Evolutionary conservation across 352 stramenopile genomes (phyloP), one percentile per base, ranked within the genome.

Genomic region (Peronospora belbahrii): DNA sequence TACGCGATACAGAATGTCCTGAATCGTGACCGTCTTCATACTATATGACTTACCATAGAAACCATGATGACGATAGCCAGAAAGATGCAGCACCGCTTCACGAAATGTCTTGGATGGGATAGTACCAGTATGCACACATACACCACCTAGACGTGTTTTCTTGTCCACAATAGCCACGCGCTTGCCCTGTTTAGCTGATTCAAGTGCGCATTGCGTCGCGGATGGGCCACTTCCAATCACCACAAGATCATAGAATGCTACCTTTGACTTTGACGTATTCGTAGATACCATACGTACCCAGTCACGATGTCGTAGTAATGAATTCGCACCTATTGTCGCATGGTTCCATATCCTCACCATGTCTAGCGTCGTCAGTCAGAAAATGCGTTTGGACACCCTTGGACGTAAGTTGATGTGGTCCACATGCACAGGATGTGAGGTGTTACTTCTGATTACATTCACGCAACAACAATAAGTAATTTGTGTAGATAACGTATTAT

Each of bases 61-160:
- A 6, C 84, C 80, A 43, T 92, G 82, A 62, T 96, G 85, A 25
- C 85, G 72, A 58, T 88, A 95, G n/a, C 83, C 85, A 6, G 84
- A 92, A 19, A 96, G 67, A 44, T 96, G 84, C 22, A 96, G 58
- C 47, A 96, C 80, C 15, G 85, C 85, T 59, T 96, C 85, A 15
- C 85, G 83, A 60, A 96, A 96, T 5, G 85, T 96, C 60, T 92
- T 92, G 62, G 77, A 89, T 41, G 81, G 80, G 61, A 92, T 90
- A 1, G 81, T 92, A 42, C 81, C 81, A 25, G 81, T 91, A 64
- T 92, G 81, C 24, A 89, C 81, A 43, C 81, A 92, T 23, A 92
- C 81, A 45, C 81, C 81, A 37, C 81, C 81, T 17, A 88, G 55
- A 5, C 48, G 55, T 18, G 48, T 50, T 32, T 63, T 61, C 56